Conservation (phyloP, 805 yeast genomes). For the Starmerella scarabaei region DNA sequence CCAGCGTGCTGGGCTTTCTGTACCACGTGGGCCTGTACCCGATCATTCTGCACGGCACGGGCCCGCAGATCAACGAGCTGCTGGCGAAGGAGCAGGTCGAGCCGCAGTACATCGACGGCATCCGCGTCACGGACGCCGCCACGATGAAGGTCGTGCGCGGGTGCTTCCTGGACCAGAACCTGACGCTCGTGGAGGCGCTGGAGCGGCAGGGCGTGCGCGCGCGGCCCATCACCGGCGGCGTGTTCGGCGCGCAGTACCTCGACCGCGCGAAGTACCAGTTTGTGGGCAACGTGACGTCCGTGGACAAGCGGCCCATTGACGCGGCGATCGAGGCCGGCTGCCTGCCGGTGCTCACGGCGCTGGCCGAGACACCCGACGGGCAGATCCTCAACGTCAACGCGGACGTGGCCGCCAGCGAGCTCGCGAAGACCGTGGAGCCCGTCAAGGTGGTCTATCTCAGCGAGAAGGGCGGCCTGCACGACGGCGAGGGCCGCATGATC, state of each 20-base stretch:
- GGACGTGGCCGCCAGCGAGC: constrained; percentile 97
- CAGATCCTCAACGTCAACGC: constrained; percentile 96
- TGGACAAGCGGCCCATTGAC: constrained; percentile 80
- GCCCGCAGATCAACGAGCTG: constrained; percentile 94
- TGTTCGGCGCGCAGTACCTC: constrained; percentile 81
- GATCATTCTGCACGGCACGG: constrained; percentile 94
- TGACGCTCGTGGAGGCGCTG: constrained; percentile 86
- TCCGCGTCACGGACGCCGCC: constrained; percentile 83
- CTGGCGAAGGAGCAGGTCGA: constrained; percentile 89
- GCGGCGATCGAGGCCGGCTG: constrained; percentile 95
- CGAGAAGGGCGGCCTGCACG: constrained; percentile 94
- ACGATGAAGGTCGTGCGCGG: constrained; percentile 94
- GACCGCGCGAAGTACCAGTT: constrained; percentile 82
- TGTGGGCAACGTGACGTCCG: constrained; percentile 80
- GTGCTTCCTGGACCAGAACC: constrained; percentile 90
- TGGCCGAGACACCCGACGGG: constrained; percentile 94
- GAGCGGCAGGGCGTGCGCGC: constrained; percentile 97
- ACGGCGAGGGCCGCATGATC: constrained; percentile 82
- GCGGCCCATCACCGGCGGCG: constrained; percentile 97
- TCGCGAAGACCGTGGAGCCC: constrained; percentile 94
- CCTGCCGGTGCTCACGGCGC: constrained; percentile 85
- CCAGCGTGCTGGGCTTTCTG: constrained; percentile 87
- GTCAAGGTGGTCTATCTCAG: constrained; percentile 89
- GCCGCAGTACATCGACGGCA: constrained; percentile 93
- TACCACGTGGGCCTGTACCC: constrained; percentile 97